Base-by-base conservation (phyloP, 1,284 basidiomycete species). In the Malassezia vespertilionis region DNA sequence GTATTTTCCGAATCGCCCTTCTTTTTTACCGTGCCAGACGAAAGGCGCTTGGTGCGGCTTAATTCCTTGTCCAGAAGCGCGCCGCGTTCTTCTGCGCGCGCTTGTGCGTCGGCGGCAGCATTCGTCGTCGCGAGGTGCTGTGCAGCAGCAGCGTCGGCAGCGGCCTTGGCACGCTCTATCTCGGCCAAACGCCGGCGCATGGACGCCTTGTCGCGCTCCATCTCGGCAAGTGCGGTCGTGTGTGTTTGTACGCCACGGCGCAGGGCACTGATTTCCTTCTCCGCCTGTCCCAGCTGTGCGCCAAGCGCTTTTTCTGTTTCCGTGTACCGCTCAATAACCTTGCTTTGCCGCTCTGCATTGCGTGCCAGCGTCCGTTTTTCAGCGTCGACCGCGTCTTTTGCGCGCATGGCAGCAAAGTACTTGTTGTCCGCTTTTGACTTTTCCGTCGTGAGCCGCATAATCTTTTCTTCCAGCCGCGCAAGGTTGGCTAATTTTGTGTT, bases 381-480 rank as follows among this genome's bases (percentile, higher is more conserved):
- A 2, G 75, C 76, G 28, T 87, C 84, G 5, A 83, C 72, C 3
- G 83, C 81, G 54, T 95, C 89, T 69, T 86, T 89, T 47, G 83
- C 81, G 26, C 86, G 81, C 83, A 91, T 87, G 5, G 83, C 82
- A 21, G 84, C 79, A 69, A 83, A 96, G 72, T 82, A 96, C 73
- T 89, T 93, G 75, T 89, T 93, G 62, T 96, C 90, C 17, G 85
- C 82, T 73, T 91, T 95, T 11, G 86, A 84, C 82, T 80, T 84
- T 47, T 74, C 74, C n/a, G 70, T 71, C 2, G 66, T 65, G 20
- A 72, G 59, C 10, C 70, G 68, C 42, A 72, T 71, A 39, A 90
- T 65, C 50, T 80, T 80, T 41, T 88, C 83, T 69, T 97, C 91
- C 64, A 82, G 74, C 12, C 75, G 76, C 32, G 78, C 75, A 22